Conservation (phyloP, 2,329 filamentous ascomycete genomes). For the Colletotrichum theobromicola region DNA sequence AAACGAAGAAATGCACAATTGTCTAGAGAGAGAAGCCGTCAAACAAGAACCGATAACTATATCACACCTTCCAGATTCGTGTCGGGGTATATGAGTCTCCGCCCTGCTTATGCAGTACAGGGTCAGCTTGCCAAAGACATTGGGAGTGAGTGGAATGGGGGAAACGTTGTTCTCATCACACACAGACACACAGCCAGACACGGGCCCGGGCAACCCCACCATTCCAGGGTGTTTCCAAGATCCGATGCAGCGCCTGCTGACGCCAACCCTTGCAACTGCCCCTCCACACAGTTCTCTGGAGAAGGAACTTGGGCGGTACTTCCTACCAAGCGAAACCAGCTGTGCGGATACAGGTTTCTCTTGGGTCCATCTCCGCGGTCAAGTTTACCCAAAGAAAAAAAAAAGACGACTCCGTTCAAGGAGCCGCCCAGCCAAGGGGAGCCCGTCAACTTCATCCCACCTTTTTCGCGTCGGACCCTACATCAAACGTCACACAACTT, state of each 20-base stretch:
- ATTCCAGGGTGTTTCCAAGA: conserved; percentile 20
- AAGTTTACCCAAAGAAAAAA: background rate
- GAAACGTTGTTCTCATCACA: background rate
- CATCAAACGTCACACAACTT: background rate
- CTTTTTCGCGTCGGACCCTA: background rate
- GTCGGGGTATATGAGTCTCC: background rate
- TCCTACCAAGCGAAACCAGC: background rate
- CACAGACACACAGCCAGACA: background rate
- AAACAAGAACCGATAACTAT: background rate
- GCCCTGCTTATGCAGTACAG: background rate
- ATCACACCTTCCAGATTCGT: background rate
- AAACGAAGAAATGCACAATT: background rate
- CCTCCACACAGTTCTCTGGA: conserved; percentile 1
- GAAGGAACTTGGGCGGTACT: background rate
- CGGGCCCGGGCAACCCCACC: conserved; percentile 11
- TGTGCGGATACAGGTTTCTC: background rate
- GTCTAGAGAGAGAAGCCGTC: no score
- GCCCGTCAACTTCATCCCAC: conserved; percentile 12
- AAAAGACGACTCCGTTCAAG: background rate
- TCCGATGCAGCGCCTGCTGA: conserved; percentile 15
- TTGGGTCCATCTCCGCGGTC: background rate
- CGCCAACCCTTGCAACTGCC: background rate
- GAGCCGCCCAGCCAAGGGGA: background rate
- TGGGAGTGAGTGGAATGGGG: background rate
- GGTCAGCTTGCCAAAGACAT: background rate